These are phyloP conservation scores for Linnemannia exigua DNA, from an alignment of 192 early-diverging fungal genomes.

Conservation along the genomic window DNA sequence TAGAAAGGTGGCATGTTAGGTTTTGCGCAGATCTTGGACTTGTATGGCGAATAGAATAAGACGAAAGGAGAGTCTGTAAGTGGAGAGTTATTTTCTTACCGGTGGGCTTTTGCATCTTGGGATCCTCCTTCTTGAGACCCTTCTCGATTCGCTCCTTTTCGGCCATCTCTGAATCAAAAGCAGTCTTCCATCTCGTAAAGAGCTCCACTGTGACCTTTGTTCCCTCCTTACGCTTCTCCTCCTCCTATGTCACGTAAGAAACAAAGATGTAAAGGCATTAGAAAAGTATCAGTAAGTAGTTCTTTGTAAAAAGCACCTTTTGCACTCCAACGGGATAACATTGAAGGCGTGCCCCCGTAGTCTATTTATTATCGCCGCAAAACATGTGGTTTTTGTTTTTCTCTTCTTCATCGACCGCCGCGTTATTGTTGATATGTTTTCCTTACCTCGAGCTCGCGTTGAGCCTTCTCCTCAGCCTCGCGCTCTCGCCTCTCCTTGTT, in stretches of 20 bases:
- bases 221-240: slow-evolving; percentile 82
- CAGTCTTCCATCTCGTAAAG: slow-evolving; percentile 84
- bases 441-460: slow-evolving; percentile 72
- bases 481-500: slow-evolving; percentile 66
- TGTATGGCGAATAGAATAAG: background rate
- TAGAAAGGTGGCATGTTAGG: background rate
- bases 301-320: too few relatives aligned
- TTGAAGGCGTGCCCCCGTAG: too few relatives aligned
- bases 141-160: slow-evolving; percentile 62
- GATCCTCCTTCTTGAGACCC: slow-evolving; percentile 59
- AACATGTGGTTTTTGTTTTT: too few relatives aligned
- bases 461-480: slow-evolving; percentile 63
- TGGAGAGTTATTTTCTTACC: slow-evolving; percentile 25
- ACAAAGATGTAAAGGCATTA: background rate
- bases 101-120: slow-evolving; percentile 63
- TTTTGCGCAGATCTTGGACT: background rate
- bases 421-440: background rate
- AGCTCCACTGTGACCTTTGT: slow-evolving; percentile 84
- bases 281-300: background rate
- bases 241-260: slow-evolving; percentile 65
- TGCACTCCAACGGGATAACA: too few relatives aligned
- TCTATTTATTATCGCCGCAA: background rate
- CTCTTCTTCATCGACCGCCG: too few relatives aligned
- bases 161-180: slow-evolving; percentile 83
- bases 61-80: background rate